Base-by-base conservation (phyloP, 1,139 yeast species). In the Blastobotrys arbuscula region DNA sequence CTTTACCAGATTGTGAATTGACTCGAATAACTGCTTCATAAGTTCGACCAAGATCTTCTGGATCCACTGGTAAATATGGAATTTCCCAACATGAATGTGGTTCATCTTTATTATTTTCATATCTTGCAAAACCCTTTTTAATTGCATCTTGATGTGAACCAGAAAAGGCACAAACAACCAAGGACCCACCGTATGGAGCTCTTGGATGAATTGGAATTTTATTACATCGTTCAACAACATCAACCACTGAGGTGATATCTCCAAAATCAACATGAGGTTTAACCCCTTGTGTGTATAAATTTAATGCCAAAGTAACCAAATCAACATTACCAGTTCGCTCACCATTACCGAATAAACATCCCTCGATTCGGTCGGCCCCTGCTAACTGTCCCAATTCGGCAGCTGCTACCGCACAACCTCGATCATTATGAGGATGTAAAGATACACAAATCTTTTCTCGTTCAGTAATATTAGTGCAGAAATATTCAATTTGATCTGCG, bases 301-400 rank as follows among this genome's bases (percentile, higher is more conserved):
- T 92, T 58, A 92, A 75, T 2, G 96, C 97, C 54, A 92, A 77
- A 13, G 97, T 90, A 48, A 90, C 95, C 51, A 92, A 74, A 68
- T 92, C 98, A 55, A 92, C 97, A 67, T 92, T 92, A 66, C 98
- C 97, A 26, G 98, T 92, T 71, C 97, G 82, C 76, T 92, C 98
- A 66, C 98, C 97, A 67, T 90, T 92, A 58, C 97, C 97, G 62
- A 92, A 92, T 53, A 92, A 74, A 74, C 97, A 92, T 47, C 98
- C 97, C 71, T 92, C 98, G 37, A 92, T 94, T 71, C 98, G 81
- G 69, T 92, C 96, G 42, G 96, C 97, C 58, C 98, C 97, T 3
- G 96, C 98, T 69, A 92, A 68, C 54, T 86, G 78, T 52, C 95
- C 97, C 53, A 92, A 77, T 71, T 92, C 98, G 13, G 97, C 84